Evolutionary conservation across 2,329 filamentous ascomycete species (phyloP).

Genomic region (Sporothrix variecibatus): DNA sequence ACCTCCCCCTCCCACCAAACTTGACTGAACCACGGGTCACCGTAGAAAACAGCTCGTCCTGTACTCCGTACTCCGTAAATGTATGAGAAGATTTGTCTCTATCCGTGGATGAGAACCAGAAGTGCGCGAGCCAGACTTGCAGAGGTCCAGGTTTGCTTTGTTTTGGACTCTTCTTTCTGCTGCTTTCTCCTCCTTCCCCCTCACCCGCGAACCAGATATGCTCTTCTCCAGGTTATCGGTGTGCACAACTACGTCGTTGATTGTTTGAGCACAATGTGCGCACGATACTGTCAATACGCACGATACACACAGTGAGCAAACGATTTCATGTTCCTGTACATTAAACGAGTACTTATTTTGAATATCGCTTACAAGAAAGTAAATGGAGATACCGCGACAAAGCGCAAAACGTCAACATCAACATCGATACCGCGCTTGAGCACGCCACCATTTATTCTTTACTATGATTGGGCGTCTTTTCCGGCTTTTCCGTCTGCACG

Average conservation of each 20-base stretch:
- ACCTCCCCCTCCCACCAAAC: neutral
- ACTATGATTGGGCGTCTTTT: neutral
- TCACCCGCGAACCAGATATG: neutral
- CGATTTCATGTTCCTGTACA: neutral
- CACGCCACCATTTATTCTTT: neutral
- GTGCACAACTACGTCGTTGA: neutral
- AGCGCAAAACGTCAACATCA: neutral
- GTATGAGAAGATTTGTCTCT: neutral
- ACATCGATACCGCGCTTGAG: neutral
- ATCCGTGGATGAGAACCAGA: neutral
- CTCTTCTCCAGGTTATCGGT: conserved; percentile 1
- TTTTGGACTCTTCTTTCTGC: neutral
- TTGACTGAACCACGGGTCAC: neutral
- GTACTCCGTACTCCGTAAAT: neutral
- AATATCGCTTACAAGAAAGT: neutral
- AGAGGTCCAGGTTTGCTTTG: neutral
- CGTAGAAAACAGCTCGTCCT: neutral
- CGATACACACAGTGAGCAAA: neutral
- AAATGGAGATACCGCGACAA: neutral
- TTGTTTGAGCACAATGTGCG: neutral
- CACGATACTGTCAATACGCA: no score
- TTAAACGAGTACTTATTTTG: neutral
- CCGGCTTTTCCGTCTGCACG: neutral
- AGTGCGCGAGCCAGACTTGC: neutral
- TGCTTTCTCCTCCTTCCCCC: neutral